Base-by-base conservation (phyloP, 2,329 filamentous ascomycete genomes). In the Macrophomina tecta region DNA sequence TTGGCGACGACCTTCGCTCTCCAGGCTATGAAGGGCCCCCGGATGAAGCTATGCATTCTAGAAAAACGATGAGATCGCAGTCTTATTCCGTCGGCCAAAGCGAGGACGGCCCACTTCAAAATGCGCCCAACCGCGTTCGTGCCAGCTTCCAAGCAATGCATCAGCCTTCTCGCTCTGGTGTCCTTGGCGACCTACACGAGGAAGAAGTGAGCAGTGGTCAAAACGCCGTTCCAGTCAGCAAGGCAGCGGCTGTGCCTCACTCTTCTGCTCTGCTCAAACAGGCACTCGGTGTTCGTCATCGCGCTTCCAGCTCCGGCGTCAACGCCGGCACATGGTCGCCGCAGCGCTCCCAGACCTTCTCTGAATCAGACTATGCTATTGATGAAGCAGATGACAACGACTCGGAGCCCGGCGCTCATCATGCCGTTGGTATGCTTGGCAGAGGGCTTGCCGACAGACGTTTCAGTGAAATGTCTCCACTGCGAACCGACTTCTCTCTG, bases 21-120 rank as follows among this genome's bases (percentile, higher is more conserved):
- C 64, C 64, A 4, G 55, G 64, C 18, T 34, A 60, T 14, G 64
- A 66, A 18, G 45, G 30, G 18, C 64, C 55, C 34, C 32, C 52
- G 9, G 64, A 66, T 16, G 64, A 66, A 4, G 28, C 64, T 14
- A 45, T 66, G 2, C 64, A 60, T 18, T 56, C 58, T 32, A 38
- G 55, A 1, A 98, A 98, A 79, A 93, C 92, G 1, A 95, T 97
- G 73, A 90, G 95, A 51, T 99, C 95, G 5, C 93, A 97, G 78
- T 98, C 95, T 4, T 98, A 98, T 78, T 98, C 94, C 0, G 94
- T 97, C 56, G 94, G 94, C 4, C 94, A 97, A 76, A 83, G 93
- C 68, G 93, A 97, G 64, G 86, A 60, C 16, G 42, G 28, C 2
- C 64, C 53, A 18, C 32, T 58, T 30, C 55, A 42, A n/a, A 64